A percentile compares a stretch with the other conserved stretches of the same genome.
Evolutionary conservation across 495 filamentous ascomycete genomes (phyloP).

Genomic region (Chlorociboria aeruginascens): DNA sequence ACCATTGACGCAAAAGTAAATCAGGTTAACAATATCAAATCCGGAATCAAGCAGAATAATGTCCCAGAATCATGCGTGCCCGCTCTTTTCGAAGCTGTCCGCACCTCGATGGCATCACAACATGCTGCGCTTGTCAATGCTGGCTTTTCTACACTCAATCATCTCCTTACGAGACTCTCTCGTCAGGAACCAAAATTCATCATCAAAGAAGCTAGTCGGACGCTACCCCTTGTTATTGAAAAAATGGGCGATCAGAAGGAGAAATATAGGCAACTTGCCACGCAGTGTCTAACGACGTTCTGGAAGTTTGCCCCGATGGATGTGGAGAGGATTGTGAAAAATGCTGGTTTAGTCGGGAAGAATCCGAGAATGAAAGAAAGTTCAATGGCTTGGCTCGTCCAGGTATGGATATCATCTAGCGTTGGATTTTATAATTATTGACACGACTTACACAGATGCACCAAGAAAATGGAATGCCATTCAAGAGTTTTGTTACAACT

Average conservation of each 20-base stretch:
- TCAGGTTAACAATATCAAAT: conserved; percentile 61
- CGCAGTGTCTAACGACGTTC: conserved; percentile 61
- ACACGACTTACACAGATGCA: conserved; percentile 46
- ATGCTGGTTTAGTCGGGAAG: conserved; percentile 63
- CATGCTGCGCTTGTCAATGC: conserved; percentile 56
- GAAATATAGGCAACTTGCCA: conserved; percentile 57
- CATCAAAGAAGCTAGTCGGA: conserved; percentile 49
- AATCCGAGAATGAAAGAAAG: conserved; percentile 74
- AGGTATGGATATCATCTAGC: conserved; percentile 24
- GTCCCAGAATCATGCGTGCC: conserved; percentile 63
- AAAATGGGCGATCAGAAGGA: conserved; percentile 84
- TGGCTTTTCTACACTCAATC: conserved; percentile 74
- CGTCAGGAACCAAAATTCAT: conserved; percentile 67
- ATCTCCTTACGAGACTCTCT: conserved; percentile 69
- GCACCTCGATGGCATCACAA: conserved; percentile 54
- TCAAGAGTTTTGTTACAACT: conserved; percentile 68
- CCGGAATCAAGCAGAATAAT: conserved; percentile 78
- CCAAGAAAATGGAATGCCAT: conserved; percentile 60
- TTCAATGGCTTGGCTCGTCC: conserved; percentile 73
- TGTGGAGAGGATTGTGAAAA: conserved; percentile 69
- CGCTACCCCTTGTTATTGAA: conserved; percentile 64
- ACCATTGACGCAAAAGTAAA: conserved; percentile 60
- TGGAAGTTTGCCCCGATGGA: conserved; percentile 55
- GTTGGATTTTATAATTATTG: neutral
- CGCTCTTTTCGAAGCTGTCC: conserved; percentile 62